Base-by-base conservation (phyloP, 345 rosid species). In the Viola odorata region DNA sequence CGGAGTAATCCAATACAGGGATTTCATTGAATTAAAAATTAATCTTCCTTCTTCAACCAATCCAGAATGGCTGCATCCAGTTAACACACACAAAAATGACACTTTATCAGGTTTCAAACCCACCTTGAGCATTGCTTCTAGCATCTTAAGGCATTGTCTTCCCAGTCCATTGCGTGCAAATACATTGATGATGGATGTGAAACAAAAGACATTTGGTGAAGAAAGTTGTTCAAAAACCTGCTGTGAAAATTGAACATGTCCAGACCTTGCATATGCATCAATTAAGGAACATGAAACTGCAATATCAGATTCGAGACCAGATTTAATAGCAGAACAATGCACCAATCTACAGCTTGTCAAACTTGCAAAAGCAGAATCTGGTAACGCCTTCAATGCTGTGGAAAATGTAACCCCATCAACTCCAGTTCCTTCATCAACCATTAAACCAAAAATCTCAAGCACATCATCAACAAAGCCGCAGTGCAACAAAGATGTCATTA, bases 241-340 rank as follows among this genome's bases (percentile, higher is more conserved):
- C 4, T n/a, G 45, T 38, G 90, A 79, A 40, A 75, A 73, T 50
- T 82, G 78, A 62, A 80, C 70, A 62, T 78, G 64, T 57, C 98
- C 96, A n/a, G 74, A 74, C 72, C 81, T 88, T 12, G 88, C 79
- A 71, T 86, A 91, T 3, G 70, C 80, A 60, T 83, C 90, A 12
- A 88, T 86, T 32, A 88, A 74, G 62, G 95, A 82, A 72, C 85
- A 86, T 45, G 84, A 75, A 65, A 91, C 96, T 62, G 95, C 87
- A 64, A 64, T 38, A 59, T 83, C 73, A 61, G 76, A 72, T 67
- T 81, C 87, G 60, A 72, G 80, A 50, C 95, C 88, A 1, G 66
- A 62, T 75, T 81, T 84, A 59, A 84, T 67, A 41, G 81, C 87
- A 72, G 80, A 80, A 71, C 81, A 84, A 55, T 85, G 88, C 58